Conservation (phyloP, 2,329 filamentous ascomycete species). For the Aspergillus texensis region DNA sequence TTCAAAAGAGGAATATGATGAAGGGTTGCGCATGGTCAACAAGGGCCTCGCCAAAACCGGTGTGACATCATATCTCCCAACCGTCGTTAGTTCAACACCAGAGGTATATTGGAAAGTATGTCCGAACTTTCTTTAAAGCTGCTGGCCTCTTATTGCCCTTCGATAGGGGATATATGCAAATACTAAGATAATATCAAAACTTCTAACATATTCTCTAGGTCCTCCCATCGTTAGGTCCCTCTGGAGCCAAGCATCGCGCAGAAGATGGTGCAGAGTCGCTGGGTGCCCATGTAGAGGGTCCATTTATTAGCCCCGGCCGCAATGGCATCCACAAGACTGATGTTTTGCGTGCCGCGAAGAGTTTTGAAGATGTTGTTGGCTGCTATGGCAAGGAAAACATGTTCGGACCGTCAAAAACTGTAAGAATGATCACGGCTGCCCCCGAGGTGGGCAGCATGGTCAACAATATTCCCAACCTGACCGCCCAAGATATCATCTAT, state of each 20-base stretch:
- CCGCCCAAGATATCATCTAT: slow-evolving; percentile 68
- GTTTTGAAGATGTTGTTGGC: slow-evolving; percentile 58
- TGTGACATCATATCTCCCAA: slow-evolving; percentile 86
- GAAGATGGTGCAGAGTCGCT: slow-evolving; percentile 79
- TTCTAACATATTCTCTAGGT: slow-evolving; percentile 38
- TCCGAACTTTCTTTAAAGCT: not conserved
- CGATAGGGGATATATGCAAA: not conserved
- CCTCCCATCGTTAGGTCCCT: slow-evolving; percentile 76
- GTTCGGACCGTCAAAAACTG: slow-evolving; percentile 31
- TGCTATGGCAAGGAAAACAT: slow-evolving; percentile 71
- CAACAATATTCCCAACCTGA: slow-evolving; percentile 67
- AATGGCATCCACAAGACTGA: slow-evolving; percentile 82
- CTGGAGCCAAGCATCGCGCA: slow-evolving; percentile 61
- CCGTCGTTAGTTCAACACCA: slow-evolving; percentile 72
- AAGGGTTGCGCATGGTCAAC: slow-evolving; percentile 73
- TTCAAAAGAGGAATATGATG: slow-evolving; percentile 68
- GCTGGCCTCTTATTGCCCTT: not conserved
- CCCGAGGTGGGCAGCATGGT: slow-evolving; percentile 77
- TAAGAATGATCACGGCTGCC: slow-evolving; percentile 84
- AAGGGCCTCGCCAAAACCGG: slow-evolving; percentile 73
- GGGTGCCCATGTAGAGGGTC: slow-evolving; percentile 88
- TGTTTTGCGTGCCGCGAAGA: slow-evolving; percentile 67
- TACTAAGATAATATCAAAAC: not conserved
- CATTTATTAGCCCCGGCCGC: slow-evolving; percentile 79
- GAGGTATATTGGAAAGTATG: slow-evolving; percentile 77